A percentile compares a stretch with the other conserved stretches of the same genome.
Conservation (phyloP, 371 early-diverging fungal genomes). For the Vairimorpha apis region DNA sequence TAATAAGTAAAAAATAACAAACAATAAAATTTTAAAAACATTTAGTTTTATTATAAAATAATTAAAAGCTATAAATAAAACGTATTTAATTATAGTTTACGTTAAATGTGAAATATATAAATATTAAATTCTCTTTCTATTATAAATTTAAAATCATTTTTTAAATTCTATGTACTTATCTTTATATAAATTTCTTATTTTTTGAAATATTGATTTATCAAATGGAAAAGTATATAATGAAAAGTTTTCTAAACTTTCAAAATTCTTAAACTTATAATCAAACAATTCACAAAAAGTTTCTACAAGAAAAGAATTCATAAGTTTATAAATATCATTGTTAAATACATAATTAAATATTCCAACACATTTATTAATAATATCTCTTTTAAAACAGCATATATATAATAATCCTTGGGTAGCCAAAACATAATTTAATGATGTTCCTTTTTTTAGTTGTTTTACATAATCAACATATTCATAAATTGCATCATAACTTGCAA, state of each 20-base stretch:
- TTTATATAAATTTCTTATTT: background rate
- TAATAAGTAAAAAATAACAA: too few species aligned
- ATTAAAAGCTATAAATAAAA: too few species aligned
- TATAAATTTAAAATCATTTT: background rate
- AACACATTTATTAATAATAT: background rate
- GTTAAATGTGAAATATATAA: too few species aligned
- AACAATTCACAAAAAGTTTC: constrained; percentile 23
- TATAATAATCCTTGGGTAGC: constrained; percentile 34
- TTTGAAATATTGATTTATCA: constrained; percentile 23
- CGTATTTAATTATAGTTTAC: too few species aligned
- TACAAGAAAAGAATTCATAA: constrained; percentile 22
- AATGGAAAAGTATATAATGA: constrained; percentile 35
- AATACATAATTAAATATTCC: constrained; percentile 12
- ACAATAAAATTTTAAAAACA: too few species aligned
- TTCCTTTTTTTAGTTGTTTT: background rate
- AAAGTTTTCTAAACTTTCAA: constrained; percentile 22
- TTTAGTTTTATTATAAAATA: too few species aligned
- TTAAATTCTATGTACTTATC: constrained; percentile 23
- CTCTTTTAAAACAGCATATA: constrained; percentile 26
- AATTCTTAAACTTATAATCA: constrained; percentile 16
- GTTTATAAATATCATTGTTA: background rate
- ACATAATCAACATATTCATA: constrained; percentile 5
- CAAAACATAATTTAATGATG: background rate
- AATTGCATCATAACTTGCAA: background rate
- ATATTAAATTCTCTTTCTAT: too few species aligned